Percentiles rank a stretch among this genome's conserved stretches.
phyloP scores from a whole-genome alignment of 441 rosid genomes.

The Erodium trifolium region DNA sequence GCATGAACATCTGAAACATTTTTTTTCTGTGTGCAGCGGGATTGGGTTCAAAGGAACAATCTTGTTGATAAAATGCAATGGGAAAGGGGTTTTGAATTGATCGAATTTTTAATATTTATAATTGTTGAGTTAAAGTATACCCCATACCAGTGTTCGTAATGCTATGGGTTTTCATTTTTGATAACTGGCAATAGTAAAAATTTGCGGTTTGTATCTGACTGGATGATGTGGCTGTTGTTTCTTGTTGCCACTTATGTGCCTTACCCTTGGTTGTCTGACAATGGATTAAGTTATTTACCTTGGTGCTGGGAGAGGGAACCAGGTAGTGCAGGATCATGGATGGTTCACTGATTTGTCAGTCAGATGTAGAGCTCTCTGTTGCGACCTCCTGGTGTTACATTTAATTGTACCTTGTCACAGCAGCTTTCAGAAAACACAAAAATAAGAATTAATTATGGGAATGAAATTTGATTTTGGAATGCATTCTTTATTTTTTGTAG shows the following conservation, averaged over 20 bases:
- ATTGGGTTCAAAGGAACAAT: not conserved
- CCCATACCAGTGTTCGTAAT: not conserved
- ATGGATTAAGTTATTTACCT: not conserved
- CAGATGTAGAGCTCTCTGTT: too few species aligned
- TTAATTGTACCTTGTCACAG: too few species aligned
- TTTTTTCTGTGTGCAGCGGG: not conserved
- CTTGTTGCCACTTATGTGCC: not conserved
- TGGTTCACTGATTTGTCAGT: too few species aligned
- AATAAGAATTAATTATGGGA: too few species aligned
- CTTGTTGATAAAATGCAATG: conserved; percentile 4
- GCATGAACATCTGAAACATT: not conserved
- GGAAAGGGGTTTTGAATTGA: not conserved
- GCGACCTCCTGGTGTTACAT: not conserved
- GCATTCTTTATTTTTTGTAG: too few species aligned
- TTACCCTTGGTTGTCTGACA: too few species aligned
- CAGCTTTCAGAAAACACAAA: too few species aligned
- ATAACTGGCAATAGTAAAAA: not conserved
- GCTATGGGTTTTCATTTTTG: not conserved
- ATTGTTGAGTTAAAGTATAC: not conserved
- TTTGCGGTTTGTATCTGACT: conserved; percentile 2
- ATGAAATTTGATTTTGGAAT: too few species aligned
- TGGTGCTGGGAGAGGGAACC: too few species aligned
- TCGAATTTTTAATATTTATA: not conserved
- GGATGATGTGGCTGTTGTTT: not conserved
- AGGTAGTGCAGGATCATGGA: too few species aligned